Evolutionary conservation across 1,284 basidiomycete species (phyloP).

Genomic region (Trichosporon sp.): DNA sequence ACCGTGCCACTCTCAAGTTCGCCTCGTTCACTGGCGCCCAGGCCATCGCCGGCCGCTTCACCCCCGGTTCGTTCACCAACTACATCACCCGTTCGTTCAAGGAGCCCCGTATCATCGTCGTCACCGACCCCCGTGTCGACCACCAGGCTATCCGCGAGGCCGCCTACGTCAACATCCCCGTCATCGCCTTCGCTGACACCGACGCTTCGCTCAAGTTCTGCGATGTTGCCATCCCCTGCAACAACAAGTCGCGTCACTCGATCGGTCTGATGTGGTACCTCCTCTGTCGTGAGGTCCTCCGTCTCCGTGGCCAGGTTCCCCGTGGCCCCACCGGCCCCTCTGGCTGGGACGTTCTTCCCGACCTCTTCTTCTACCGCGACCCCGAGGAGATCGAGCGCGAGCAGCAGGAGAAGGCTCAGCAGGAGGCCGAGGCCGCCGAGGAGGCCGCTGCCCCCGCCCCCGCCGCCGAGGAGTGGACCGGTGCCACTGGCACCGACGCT

Average conservation of each 20-base stretch:
- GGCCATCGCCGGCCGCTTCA: constrained; percentile 98
- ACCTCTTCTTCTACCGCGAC: constrained; percentile 99
- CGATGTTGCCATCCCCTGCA: constrained; percentile 97
- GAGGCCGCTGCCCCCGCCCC: constrained; percentile 59
- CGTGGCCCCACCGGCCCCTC: constrained; percentile 80
- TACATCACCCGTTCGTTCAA: constrained; percentile 99
- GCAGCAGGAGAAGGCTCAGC: constrained; percentile 86
- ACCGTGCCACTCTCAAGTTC: constrained; percentile 98
- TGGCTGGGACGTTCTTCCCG: constrained; percentile 97
- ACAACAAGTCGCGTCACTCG: constrained; percentile 98
- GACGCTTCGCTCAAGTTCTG: constrained; percentile 97
- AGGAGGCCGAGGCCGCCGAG: constrained; percentile 68
- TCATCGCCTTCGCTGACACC: constrained; percentile 97
- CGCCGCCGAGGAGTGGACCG: constrained; percentile 73
- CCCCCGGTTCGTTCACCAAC: constrained; percentile 98
- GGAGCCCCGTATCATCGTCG: constrained; percentile 96
- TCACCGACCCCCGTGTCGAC: constrained; percentile 98
- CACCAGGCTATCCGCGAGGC: constrained; percentile 99
- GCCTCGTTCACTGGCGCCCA: constrained; percentile 97
- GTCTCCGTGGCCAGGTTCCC: constrained; percentile 88
- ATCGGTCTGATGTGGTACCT: constrained; percentile 99
- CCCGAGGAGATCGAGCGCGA: constrained; percentile 98
- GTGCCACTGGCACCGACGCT: constrained; percentile 67
- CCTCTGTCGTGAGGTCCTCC: constrained; percentile 95
- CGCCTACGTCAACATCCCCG: constrained; percentile 99